Percentiles rank a stretch among this genome's conserved stretches.
phyloP scores from a whole-genome alignment of 2,329 filamentous ascomycete species.

The Aspergillus bombycis region DNA sequence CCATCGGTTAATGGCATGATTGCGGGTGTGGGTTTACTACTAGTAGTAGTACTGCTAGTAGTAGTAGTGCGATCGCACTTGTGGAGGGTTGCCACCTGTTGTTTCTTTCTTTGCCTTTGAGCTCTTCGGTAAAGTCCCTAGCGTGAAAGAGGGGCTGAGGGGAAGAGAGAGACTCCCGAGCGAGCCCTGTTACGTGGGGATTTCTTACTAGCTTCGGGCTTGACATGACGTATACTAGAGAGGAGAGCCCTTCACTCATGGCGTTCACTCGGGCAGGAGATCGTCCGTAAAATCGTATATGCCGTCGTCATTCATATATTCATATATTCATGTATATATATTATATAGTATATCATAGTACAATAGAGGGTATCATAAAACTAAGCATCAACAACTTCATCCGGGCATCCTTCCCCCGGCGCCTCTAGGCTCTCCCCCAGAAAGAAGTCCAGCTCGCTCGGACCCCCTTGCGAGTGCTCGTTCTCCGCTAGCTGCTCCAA shows the following conservation, averaged over 20 bases:
- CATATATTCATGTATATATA: too few relatives aligned
- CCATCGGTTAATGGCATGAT: neutral
- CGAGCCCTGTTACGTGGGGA: too few relatives aligned
- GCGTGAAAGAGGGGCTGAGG: neutral
- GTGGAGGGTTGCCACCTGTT: neutral
- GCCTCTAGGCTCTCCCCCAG: slow-evolving; percentile 46
- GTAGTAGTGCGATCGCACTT: neutral
- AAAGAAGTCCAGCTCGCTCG: slow-evolving; percentile 79
- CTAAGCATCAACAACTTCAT: neutral
- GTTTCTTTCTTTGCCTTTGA: neutral
- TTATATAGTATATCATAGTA: neutral
- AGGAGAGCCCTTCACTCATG: too few relatives aligned
- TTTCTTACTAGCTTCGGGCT: too few relatives aligned
- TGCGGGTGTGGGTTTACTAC: neutral
- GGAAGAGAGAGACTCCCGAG: neutral
- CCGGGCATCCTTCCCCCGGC: neutral
- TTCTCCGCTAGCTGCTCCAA: slow-evolving; percentile 83
- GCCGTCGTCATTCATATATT: neutral
- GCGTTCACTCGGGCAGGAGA: neutral
- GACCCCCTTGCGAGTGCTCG: slow-evolving; percentile 67
- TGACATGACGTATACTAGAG: too few relatives aligned
- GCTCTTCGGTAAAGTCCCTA: neutral
- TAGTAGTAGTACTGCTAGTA: too few relatives aligned
- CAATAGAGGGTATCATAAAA: slow-evolving; percentile 9
- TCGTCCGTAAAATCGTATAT: neutral